phyloP scores from a whole-genome alignment of 331 rosid species.

The Pyrus hybrid region DNA sequence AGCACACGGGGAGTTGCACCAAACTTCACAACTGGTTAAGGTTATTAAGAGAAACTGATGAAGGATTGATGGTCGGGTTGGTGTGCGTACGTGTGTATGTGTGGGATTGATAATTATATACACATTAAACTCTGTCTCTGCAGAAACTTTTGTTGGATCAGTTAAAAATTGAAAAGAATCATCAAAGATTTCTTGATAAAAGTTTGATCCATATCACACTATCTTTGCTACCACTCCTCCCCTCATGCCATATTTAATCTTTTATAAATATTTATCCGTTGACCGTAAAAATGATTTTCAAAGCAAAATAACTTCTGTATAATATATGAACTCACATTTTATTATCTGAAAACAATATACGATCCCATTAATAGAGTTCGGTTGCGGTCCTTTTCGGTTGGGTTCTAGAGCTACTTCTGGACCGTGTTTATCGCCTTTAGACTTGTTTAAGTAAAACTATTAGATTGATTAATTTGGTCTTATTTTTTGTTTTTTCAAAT shows the following conservation, averaged over 20 bases:
- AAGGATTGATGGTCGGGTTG: background rate
- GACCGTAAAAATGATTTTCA: background rate
- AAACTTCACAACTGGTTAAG: background rate
- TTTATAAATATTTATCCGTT: constrained; percentile 1
- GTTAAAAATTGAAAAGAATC: constrained; percentile 14
- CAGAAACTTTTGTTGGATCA: constrained; percentile 16
- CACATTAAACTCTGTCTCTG: background rate
- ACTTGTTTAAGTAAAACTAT: background rate
- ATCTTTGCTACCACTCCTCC: background rate
- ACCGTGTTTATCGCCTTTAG: background rate
- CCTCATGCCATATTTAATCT: background rate
- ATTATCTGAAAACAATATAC: too few relatives aligned
- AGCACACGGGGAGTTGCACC: constrained; percentile 50
- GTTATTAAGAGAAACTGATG: background rate
- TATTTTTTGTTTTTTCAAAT: background rate
- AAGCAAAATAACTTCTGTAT: background rate
- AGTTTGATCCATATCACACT: constrained; percentile 6
- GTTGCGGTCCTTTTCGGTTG: background rate
- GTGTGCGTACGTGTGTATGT: constrained; percentile 10
- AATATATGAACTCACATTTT: background rate
- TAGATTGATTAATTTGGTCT: too few relatives aligned
- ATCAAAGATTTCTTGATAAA: constrained; percentile 15
- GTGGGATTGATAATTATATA: constrained; percentile 6
- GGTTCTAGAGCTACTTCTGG: background rate
- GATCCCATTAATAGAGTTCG: background rate